These are phyloP conservation scores for Xylariaceae sp. DNA, from an alignment of 2,329 filamentous ascomycete genomes.

Conservation along the genomic window DNA sequence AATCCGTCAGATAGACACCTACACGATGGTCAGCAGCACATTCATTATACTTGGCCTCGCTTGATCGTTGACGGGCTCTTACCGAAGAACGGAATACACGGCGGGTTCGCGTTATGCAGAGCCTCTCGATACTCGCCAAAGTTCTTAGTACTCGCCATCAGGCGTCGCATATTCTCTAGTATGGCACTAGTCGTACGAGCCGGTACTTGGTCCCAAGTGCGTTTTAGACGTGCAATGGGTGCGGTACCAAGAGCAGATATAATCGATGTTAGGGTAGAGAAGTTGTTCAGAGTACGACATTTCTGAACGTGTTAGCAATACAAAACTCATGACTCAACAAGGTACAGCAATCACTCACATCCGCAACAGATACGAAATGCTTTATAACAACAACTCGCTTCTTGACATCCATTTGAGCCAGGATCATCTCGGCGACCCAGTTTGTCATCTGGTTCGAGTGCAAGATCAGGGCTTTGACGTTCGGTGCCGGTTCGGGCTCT, in stretches of 20 bases:
- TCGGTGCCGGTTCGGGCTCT: conserved; percentile 79
- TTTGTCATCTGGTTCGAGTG: conserved; percentile 99
- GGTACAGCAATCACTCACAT: conserved; percentile 56
- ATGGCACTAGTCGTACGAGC: conserved; percentile 67
- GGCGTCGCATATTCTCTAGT: conserved; percentile 82
- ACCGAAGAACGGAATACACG: conserved; percentile 98
- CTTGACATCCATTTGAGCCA: conserved; percentile 90
- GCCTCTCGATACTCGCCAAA: conserved; percentile 95
- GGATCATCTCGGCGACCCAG: conserved; percentile 98
- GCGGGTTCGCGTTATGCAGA: conserved; percentile 86
- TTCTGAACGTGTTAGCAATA: conserved; percentile 53
- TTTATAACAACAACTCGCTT: conserved; percentile 97
- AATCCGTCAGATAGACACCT: conserved; percentile 94
- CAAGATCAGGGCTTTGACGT: conserved; percentile 92
- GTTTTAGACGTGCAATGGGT: conserved; percentile 85
- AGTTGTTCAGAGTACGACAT: conserved; percentile 92
- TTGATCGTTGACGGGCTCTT: conserved; percentile 31
- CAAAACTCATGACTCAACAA: conserved; percentile 10
- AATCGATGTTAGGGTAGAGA: conserved; percentile 94
- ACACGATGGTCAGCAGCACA: conserved; percentile 2
- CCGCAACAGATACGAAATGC: conserved; percentile 92
- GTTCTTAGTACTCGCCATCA: conserved; percentile 98
- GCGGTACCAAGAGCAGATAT: conserved; percentile 93
- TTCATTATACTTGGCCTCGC: background rate
- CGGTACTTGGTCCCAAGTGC: conserved; percentile 92